These are phyloP conservation scores for Cryptococcus wingfieldii DNA, from an alignment of 1,284 basidiomycete genomes.

Conservation along the genomic window DNA sequence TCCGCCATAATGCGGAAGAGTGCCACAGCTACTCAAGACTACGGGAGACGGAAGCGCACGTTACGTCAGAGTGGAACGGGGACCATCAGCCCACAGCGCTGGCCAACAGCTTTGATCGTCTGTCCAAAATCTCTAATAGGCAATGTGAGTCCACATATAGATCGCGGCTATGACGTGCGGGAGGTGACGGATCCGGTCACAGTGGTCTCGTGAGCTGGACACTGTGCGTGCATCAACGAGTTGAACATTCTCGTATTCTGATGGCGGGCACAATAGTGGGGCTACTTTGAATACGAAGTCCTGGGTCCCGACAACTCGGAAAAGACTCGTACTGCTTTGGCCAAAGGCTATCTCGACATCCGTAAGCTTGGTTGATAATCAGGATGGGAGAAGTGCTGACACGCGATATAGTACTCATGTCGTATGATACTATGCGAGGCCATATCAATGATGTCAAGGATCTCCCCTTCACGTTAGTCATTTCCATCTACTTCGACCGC, in stretches of 20 bases:
- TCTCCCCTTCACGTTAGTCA: conserved; percentile 39
- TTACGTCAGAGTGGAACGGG: conserved; percentile 11
- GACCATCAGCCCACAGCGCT: conserved; percentile 26
- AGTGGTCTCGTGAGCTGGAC: conserved; percentile 52
- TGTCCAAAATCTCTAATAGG: conserved; percentile 49
- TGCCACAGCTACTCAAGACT: conserved; percentile 37
- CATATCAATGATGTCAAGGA: conserved; percentile 31
- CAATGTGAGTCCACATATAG: conserved; percentile 36
- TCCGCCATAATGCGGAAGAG: conserved; percentile 54
- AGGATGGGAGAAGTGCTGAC: neutral
- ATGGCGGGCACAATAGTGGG: conserved; percentile 31
- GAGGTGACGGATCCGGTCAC: neutral
- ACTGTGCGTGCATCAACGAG: conserved; percentile 27
- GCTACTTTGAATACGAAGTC: conserved; percentile 42
- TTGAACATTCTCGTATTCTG: neutral
- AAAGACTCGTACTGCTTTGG: conserved; percentile 16
- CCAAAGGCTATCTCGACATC: conserved; percentile 39
- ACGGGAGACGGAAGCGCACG: conserved; percentile 32
- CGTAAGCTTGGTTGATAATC: conserved; percentile 17
- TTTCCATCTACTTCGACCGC: neutral
- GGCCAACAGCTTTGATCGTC: conserved; percentile 45
- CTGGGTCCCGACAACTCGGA: conserved; percentile 19
- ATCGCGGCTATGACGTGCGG: conserved; percentile 15
- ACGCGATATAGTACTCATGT: conserved; percentile 31
- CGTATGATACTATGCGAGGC: conserved; percentile 28